Conservation (phyloP, 1,284 basidiomycete genomes). For the Boletus semigastroideus region DNA sequence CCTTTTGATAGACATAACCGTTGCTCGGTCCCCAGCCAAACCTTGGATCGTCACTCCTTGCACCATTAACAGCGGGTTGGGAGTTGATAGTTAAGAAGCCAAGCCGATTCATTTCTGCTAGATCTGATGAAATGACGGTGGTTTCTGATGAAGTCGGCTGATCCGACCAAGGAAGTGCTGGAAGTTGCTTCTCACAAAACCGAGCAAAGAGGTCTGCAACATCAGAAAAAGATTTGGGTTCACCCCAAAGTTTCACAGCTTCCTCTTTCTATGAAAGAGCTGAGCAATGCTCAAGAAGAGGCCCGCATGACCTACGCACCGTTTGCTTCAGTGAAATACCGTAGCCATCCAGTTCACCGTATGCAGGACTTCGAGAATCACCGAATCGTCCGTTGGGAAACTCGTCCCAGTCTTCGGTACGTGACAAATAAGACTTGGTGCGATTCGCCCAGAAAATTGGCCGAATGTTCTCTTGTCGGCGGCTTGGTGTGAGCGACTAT, state of each 20-base stretch:
- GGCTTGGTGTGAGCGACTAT: constrained; percentile 84
- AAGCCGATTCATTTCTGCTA: constrained; percentile 83
- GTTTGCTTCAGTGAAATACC: constrained; percentile 84
- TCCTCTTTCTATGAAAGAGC: constrained; percentile 64
- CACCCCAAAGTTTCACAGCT: constrained; percentile 86
- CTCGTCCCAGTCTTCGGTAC: constrained; percentile 98
- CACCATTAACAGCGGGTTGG: constrained; percentile 96
- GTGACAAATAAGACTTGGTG: constrained; percentile 86
- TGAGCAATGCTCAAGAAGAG: constrained; percentile 5
- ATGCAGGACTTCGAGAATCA: constrained; percentile 94
- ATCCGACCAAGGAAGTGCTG: constrained; percentile 95
- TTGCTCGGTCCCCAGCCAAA: constrained; percentile 95
- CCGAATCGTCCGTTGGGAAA: constrained; percentile 99
- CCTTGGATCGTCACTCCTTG: constrained; percentile 78
- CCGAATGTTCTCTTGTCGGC: constrained; percentile 86
- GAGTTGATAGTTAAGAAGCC: constrained; percentile 98
- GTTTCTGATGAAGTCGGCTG: constrained; percentile 86
- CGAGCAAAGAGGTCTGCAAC: constrained; percentile 75
- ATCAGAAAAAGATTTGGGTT: constrained; percentile 68
- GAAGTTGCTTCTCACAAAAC: constrained; percentile 74
- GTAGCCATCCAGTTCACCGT: constrained; percentile 96
- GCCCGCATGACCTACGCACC: constrained; percentile 41
- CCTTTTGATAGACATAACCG: constrained; percentile 98
- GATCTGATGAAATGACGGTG: constrained; percentile 73
- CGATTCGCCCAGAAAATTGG: constrained; percentile 97